These are phyloP conservation scores for Exophiala alcalophila DNA, from an alignment of 2,329 filamentous ascomycete genomes.

Conservation along the genomic window DNA sequence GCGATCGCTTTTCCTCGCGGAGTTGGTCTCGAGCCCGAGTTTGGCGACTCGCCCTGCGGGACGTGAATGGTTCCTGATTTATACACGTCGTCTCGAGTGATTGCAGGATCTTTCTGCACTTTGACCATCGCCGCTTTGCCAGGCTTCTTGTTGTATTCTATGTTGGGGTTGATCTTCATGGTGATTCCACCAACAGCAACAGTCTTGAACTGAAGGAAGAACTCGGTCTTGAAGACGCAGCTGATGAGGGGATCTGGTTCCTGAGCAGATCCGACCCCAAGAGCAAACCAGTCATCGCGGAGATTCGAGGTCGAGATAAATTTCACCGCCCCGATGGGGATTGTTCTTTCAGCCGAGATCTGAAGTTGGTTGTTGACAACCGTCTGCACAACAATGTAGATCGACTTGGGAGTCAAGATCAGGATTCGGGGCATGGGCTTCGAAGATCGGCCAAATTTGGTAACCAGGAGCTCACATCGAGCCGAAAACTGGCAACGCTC, in stretches of 20 bases:
- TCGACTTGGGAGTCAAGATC: constrained; percentile 78
- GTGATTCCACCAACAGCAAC: constrained; percentile 76
- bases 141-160: constrained; percentile 97
- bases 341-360: constrained; percentile 75
- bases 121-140: constrained; percentile 88
- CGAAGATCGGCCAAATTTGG: constrained; percentile 94
- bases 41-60: constrained; percentile 75
- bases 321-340: constrained; percentile 84
- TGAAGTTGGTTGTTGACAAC: constrained; percentile 77
- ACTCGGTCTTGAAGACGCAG: constrained; percentile 93
- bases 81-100: constrained; percentile 73
- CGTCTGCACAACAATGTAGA: constrained; percentile 84
- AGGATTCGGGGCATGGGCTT: constrained; percentile 85
- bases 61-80: constrained; percentile 93
- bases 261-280: constrained; percentile 83
- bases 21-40: constrained; percentile 76
- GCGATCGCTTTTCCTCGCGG: constrained; percentile 83
- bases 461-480: constrained; percentile 82
- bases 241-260: constrained; percentile 91
- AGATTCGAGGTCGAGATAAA: constrained; percentile 75
- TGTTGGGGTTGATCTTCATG: constrained; percentile 74
- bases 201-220: constrained; percentile 86
- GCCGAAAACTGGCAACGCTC: constrained; percentile 86
- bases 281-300: constrained; percentile 94
- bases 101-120: constrained; percentile 79